Base-by-base conservation (phyloP, 2,329 filamentous ascomycete genomes). In the Aspergillus fumigatiaffinis region DNA sequence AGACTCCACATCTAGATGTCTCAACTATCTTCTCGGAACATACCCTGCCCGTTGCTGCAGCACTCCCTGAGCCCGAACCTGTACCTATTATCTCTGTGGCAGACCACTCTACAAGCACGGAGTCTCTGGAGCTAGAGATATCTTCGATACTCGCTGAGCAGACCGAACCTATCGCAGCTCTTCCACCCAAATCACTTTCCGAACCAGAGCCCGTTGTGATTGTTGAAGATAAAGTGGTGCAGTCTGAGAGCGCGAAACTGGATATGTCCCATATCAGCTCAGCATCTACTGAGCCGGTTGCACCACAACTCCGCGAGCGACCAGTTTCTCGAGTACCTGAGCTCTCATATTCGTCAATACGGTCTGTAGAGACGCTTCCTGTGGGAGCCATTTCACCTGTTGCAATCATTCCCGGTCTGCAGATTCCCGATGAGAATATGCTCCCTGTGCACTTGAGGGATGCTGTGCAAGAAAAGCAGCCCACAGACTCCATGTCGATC, bases 361-460 rank as follows among this genome's bases (percentile, higher is more conserved):
- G 71, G 42, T 77, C 77, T 2, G 73, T 80, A 52, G 71, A 79
- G 59, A 78, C 77, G 1, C 71, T 76, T 17, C 82, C 82, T 12
- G 67, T 77, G 12, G 68, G 71, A 17, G 72, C 73, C 25, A 60
- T 65, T 10, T 76, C 79, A 20, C 53, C 61, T 26, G 54, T 55
- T 35, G 46, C 58, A 8, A 54, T 63, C 47, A 53, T 67, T 52
- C 52, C 58, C 3, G 54, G 62, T 53, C 52, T 57, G 25, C 56
- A 66, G n/a, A 47, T 63, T 17, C 55, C 61, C 23, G 63, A 68
- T 52, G 63, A 70, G 21, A 69, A 68, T 12, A 60, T 68, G 23
- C 56, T 59, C 9, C 51, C 60, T 3, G 54, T 58, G 28, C 62
- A 64, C 47, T 63, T 65, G 8, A 61, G 56, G 49, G 66, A 65